Conservation (phyloP, 495 filamentous ascomycete species). For the Aspergillus avenaceus region DNA sequence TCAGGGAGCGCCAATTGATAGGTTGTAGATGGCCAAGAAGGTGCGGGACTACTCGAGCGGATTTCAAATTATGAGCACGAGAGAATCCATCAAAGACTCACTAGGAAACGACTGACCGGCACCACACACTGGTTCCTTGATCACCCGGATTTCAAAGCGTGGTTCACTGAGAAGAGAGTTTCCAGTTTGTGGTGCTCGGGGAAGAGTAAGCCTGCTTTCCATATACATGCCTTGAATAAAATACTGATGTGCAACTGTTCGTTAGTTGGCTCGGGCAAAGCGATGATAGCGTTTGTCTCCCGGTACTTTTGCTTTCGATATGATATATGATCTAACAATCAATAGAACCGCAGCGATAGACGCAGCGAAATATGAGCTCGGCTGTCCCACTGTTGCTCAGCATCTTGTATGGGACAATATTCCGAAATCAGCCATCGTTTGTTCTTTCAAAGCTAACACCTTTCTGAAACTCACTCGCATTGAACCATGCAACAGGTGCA, state of each 20-base stretch:
- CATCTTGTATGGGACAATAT: too few species aligned
- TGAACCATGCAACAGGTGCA: too few species aligned
- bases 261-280: constrained; percentile 25
- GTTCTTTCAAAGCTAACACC: too few species aligned
- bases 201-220: constrained; percentile 16
- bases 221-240: neutral
- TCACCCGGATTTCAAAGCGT: constrained; percentile 17
- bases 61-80: constrained; percentile 22
- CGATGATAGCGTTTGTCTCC: constrained; percentile 20
- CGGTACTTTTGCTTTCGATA: neutral
- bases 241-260: constrained; percentile 4
- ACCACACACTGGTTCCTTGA: constrained; percentile 20
- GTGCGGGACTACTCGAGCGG: neutral
- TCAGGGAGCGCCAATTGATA: neutral
- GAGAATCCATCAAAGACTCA: constrained; percentile 14
- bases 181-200: constrained; percentile 23
- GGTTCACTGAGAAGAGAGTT: constrained; percentile 8
- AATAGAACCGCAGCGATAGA: constrained; percentile 15
- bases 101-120: constrained; percentile 11
- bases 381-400: constrained; percentile 3
- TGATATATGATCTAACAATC: constrained; percentile 6
- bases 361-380: neutral
- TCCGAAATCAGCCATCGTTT: too few species aligned
- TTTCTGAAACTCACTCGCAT: too few species aligned
- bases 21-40: constrained; percentile 2